Conservation (phyloP, 139 green algal species). For the Deuterostichococcus epilithicus region DNA sequence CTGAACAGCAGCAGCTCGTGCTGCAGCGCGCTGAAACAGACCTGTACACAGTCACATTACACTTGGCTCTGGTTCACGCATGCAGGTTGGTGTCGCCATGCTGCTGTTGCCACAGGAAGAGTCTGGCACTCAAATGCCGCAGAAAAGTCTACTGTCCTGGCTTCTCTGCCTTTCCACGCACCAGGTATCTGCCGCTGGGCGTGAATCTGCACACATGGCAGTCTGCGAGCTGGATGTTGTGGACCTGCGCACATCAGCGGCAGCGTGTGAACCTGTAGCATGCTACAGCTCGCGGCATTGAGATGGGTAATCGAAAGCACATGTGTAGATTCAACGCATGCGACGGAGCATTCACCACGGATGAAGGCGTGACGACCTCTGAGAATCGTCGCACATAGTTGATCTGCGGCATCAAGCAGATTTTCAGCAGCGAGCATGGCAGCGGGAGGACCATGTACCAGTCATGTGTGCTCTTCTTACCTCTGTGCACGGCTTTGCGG, state of each 20-base stretch:
- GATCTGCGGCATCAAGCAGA: neutral
- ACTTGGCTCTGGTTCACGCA: neutral
- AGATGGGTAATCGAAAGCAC: too few relatives aligned
- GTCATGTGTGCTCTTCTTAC: too few relatives aligned
- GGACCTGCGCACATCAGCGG: constrained; percentile 5
- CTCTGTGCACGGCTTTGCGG: neutral
- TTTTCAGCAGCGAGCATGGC: neutral
- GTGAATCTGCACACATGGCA: constrained; percentile 13
- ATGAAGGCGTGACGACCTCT: neutral
- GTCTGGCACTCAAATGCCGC: too few relatives aligned
- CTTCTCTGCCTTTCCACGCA: too few relatives aligned
- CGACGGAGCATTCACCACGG: too few relatives aligned
- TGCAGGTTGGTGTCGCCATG: too few relatives aligned
- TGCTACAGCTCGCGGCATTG: too few relatives aligned
- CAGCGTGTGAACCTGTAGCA: too few relatives aligned
- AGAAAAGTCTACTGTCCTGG: too few relatives aligned
- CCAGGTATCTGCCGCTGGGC: constrained; percentile 6
- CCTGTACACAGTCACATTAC: neutral
- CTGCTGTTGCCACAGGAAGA: too few relatives aligned
- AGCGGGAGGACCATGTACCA: too few relatives aligned
- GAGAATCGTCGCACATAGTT: neutral
- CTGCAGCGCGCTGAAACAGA: constrained; percentile 2
- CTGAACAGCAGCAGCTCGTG: constrained; percentile 15
- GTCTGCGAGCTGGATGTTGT: constrained; percentile 7
- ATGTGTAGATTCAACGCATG: too few relatives aligned